Evolutionary conservation across 345 rosid species (phyloP).

Genomic region (Microthlaspi erraticum): DNA sequence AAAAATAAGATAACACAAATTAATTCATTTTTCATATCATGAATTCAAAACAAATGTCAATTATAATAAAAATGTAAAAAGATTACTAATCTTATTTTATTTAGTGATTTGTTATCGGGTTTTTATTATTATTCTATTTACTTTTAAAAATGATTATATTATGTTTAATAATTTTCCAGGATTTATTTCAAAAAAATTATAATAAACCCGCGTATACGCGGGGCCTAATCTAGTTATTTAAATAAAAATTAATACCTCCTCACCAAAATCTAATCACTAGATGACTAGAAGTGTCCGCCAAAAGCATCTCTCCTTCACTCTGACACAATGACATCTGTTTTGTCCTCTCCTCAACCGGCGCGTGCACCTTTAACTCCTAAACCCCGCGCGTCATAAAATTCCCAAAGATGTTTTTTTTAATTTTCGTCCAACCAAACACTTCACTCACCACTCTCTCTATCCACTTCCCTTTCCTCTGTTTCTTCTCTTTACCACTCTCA

Average conservation of each 20-base stretch:
- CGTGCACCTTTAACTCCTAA: not conserved
- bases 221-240: too few species aligned
- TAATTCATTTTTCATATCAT: too few species aligned
- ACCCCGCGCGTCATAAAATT: slow-evolving; percentile 23
- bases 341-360: slow-evolving; percentile 10
- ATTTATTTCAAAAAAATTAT: too few species aligned
- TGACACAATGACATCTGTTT: slow-evolving; percentile 36
- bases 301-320: slow-evolving; percentile 39
- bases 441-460: slow-evolving; percentile 31
- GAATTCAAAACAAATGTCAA: too few species aligned
- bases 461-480: slow-evolving; percentile 11
- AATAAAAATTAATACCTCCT: slow-evolving; percentile 13
- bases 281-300: slow-evolving; percentile 35
- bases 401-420: slow-evolving; percentile 11
- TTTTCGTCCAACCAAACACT: slow-evolving; percentile 27
- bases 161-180: too few species aligned
- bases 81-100: too few species aligned
- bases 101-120: too few species aligned
- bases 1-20: too few species aligned
- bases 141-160: too few species aligned
- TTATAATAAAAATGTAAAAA: too few species aligned
- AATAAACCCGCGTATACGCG: too few species aligned
- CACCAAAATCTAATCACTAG: slow-evolving; percentile 41
- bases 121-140: too few species aligned
- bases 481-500: slow-evolving; percentile 38